phyloP scores from a whole-genome alignment of 106 monocot species.

The Platanthera zijinensis region DNA sequence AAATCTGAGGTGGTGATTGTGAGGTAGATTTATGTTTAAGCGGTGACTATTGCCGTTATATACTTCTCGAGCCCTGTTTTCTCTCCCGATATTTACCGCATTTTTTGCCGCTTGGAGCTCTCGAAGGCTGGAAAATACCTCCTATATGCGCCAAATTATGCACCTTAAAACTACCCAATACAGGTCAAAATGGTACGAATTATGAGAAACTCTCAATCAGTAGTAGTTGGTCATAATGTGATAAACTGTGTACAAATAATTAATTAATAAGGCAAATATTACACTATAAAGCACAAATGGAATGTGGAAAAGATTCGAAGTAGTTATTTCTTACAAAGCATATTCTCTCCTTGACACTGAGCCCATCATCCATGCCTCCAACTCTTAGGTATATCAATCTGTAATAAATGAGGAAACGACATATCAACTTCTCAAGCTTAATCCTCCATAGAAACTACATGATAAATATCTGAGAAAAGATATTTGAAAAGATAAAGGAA shows the following conservation, averaged over 20 bases:
- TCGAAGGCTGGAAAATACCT: too few relatives aligned
- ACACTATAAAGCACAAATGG: not conserved
- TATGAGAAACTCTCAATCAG: not conserved
- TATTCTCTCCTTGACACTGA: constrained; percentile 78
- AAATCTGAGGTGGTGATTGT: too few relatives aligned
- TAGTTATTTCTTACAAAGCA: constrained; percentile 60
- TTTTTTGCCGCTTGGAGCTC: too few relatives aligned
- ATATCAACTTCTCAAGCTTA: constrained; percentile 4
- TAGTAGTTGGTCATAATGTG: not conserved
- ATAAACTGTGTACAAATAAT: not conserved
- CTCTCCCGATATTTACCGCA: too few relatives aligned
- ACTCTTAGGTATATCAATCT: constrained; percentile 83
- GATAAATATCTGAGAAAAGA: not conserved
- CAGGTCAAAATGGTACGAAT: too few relatives aligned
- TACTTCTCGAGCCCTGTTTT: too few relatives aligned
- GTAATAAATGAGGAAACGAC: constrained; percentile 6
- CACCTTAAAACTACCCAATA: too few relatives aligned
- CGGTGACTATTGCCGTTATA: too few relatives aligned
- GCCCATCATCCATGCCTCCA: constrained; percentile 82
- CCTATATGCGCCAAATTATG: too few relatives aligned
- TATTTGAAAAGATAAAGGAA: not conserved
- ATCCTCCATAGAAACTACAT: not conserved
- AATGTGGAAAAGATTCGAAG: not conserved
- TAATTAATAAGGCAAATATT: not conserved
- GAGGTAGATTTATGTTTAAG: too few relatives aligned